Evolutionary conservation across 352 stramenopile species (phyloP).

Genomic region (Pythium myriotylum): DNA sequence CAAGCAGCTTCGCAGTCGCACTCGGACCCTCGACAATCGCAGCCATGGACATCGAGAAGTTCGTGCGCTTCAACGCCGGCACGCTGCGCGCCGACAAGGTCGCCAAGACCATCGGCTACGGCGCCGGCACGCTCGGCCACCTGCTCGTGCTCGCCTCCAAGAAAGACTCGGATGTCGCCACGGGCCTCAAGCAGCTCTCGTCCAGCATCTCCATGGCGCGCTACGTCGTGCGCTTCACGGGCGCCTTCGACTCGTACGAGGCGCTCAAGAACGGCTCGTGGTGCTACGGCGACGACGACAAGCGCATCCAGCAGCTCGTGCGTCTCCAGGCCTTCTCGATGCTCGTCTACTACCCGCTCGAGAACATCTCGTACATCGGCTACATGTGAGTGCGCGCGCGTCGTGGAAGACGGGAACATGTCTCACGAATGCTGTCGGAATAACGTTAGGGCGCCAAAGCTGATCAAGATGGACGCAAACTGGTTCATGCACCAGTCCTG

Average conservation of each 20-base stretch:
- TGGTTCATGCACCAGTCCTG: slow-evolving; percentile 72
- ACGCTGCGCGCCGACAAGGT: slow-evolving; percentile 78
- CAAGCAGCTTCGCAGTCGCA: background rate
- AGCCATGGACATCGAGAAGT: slow-evolving; percentile 70
- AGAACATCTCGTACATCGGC: slow-evolving; percentile 82
- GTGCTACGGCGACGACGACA: slow-evolving; percentile 76
- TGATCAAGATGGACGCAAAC: slow-evolving; percentile 75
- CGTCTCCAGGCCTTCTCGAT: slow-evolving; percentile 77
- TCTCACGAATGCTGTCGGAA: background rate
- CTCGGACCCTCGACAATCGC: background rate
- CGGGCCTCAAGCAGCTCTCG: slow-evolving; percentile 61
- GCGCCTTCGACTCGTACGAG: slow-evolving; percentile 68
- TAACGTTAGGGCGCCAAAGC: slow-evolving; percentile 75
- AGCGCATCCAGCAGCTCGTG: slow-evolving; percentile 58
- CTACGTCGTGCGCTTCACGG: slow-evolving; percentile 81
- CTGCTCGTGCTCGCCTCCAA: slow-evolving; percentile 51
- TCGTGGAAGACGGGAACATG: background rate
- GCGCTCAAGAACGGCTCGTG: slow-evolving; percentile 79
- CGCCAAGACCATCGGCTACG: slow-evolving; percentile 85
- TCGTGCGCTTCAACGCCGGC: slow-evolving; percentile 58
- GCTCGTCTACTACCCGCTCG: slow-evolving; percentile 85
- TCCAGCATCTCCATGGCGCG: slow-evolving; percentile 79
- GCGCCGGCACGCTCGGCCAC: slow-evolving; percentile 53
- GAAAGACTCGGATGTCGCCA: slow-evolving; percentile 53
- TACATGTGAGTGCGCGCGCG: slow-evolving; percentile 68